Evolutionary conservation across 1,284 basidiomycete genomes (phyloP).

Genomic region (Ganoderma sp.): DNA sequence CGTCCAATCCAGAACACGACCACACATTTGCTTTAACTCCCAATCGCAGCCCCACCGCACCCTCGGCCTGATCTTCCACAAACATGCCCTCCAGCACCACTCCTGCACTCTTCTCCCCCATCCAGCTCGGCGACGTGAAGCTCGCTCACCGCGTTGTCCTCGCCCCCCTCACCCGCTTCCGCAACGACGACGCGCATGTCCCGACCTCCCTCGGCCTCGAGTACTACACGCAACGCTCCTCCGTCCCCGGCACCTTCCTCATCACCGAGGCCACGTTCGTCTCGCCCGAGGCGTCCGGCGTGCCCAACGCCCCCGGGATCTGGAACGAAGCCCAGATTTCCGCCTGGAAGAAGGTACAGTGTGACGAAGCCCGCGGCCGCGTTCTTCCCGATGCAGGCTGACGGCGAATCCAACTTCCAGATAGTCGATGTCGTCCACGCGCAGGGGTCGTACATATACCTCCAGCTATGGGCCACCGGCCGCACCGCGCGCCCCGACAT

Average conservation of each 20-base stretch:
- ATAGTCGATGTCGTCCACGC: conserved; percentile 29
- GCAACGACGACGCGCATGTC: conserved; percentile 40
- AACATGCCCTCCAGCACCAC: background rate
- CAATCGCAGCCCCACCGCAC: background rate
- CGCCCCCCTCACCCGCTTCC: conserved; percentile 52
- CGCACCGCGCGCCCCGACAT: conserved; percentile 23
- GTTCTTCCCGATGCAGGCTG: background rate
- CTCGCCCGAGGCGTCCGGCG: conserved; percentile 42
- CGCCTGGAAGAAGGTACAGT: conserved; percentile 9
- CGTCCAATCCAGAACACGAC: background rate
- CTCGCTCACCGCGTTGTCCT: conserved; percentile 30
- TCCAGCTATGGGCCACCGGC: conserved; percentile 45
- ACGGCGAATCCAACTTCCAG: conserved; percentile 8
- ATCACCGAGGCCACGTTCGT: conserved; percentile 57
- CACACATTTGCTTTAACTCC: background rate
- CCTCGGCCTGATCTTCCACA: background rate
- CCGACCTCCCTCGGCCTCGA: conserved; percentile 42
- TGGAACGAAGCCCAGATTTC: conserved; percentile 14
- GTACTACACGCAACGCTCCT: conserved; percentile 56
- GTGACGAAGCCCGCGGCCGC: too few relatives aligned
- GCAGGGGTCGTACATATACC: conserved; percentile 44
- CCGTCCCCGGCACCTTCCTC: conserved; percentile 51
- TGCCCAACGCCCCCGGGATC: conserved; percentile 6
- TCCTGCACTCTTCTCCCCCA: conserved; percentile 3
- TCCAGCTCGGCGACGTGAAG: conserved; percentile 1